Percentiles rank a stretch among this genome's conserved stretches.
These are phyloP conservation scores for Metarhizium guizhouense DNA, from an alignment of 2,329 filamentous ascomycete genomes.

Conservation along the genomic window DNA sequence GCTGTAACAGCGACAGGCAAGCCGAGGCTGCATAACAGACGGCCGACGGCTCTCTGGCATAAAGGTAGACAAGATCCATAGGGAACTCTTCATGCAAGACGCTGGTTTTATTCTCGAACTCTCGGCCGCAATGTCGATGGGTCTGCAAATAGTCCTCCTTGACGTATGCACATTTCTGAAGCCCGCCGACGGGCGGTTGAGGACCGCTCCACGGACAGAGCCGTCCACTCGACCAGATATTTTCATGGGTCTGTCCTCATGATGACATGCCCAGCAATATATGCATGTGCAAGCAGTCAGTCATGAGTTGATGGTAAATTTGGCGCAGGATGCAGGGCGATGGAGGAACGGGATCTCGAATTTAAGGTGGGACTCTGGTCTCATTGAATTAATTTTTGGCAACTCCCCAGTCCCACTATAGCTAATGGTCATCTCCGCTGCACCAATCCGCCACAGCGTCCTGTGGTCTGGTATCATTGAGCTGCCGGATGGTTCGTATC, in stretches of 20 bases:
- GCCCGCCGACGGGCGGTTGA: constrained; percentile 32
- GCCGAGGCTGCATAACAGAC: constrained; percentile 1
- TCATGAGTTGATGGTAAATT: background rate
- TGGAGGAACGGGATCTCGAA: background rate
- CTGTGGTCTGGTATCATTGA: background rate
- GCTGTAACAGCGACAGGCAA: constrained; percentile 16
- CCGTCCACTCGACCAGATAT: constrained; percentile 49
- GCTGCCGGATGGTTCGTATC: background rate
- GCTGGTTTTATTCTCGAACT: constrained; percentile 6
- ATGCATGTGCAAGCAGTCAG: background rate
- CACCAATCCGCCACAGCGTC: background rate
- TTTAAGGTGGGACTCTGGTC: too few species aligned
- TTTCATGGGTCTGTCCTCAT: constrained; percentile 53
- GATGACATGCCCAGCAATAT: constrained; percentile 16
- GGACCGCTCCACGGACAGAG: constrained; percentile 49
- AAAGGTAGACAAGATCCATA: constrained; percentile 35
- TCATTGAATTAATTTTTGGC: background rate
- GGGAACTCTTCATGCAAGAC: constrained; percentile 24
- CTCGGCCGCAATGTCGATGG: constrained; percentile 11
- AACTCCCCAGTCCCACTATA: background rate
- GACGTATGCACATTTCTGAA: constrained; percentile 13
- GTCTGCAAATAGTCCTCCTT: constrained; percentile 17
- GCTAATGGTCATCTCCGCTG: background rate
- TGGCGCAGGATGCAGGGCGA: background rate
- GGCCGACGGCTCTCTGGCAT: constrained; percentile 16